A percentile compares a stretch with the other conserved stretches of the same genome.
Evolutionary conservation across 306 rosid genomes (phyloP).

Genomic region (Lithocarpus polystachyus): DNA sequence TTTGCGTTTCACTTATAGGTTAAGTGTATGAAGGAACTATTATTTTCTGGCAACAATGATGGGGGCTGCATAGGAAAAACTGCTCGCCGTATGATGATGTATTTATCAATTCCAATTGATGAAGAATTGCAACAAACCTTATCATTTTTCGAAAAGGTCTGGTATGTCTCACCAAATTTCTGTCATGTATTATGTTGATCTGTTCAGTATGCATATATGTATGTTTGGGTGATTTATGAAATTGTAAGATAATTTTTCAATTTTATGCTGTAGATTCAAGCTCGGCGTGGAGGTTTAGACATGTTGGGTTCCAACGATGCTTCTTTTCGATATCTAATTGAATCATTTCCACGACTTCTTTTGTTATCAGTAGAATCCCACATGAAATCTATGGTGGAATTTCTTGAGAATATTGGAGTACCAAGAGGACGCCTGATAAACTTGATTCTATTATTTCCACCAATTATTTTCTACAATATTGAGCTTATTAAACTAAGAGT

Average conservation of each 20-base stretch:
- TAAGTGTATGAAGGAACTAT: conserved; percentile 58
- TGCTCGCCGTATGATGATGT: conserved; percentile 63
- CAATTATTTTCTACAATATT: conserved; percentile 48
- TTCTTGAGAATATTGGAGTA: conserved; percentile 58
- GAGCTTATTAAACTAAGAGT: conserved; percentile 53
- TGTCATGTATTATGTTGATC: neutral
- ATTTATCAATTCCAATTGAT: conserved; percentile 69
- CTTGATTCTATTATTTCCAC: conserved; percentile 64
- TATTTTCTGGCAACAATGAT: conserved; percentile 48
- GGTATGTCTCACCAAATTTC: conserved; percentile 8
- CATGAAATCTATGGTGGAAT: conserved; percentile 42
- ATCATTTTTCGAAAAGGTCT: conserved; percentile 80
- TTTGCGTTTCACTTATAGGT: conserved; percentile 51
- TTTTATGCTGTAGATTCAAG: conserved; percentile 55
- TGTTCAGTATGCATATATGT: neutral
- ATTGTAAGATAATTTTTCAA: conserved; percentile 1
- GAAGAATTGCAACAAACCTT: conserved; percentile 76
- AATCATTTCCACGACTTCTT: conserved; percentile 76
- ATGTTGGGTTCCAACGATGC: conserved; percentile 43
- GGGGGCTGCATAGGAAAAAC: conserved; percentile 40
- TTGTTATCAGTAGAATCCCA: conserved; percentile 51
- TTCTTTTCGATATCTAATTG: conserved; percentile 54
- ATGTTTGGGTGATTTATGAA: neutral
- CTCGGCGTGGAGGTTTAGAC: conserved; percentile 76
- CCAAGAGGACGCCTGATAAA: conserved; percentile 34